A percentile compares a stretch with the other conserved stretches of the same genome.
phyloP scores from a whole-genome alignment of 176 grass and related monocot genomes.

The Zea mays region Zm-B73-REFERENCE-NAM-5.0 NC_050096.1:265080001-265080500 shows the following conservation, averaged over 20 bases:
- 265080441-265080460: neutral
- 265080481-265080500: too few relatives aligned
- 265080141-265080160: conserved; percentile 33
- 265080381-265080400: neutral
- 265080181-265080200: neutral
- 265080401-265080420: neutral
- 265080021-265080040: conserved; percentile 13
- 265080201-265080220: neutral
- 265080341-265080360: neutral
- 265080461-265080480: neutral
- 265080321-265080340: neutral
- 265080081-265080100: conserved; percentile 6
- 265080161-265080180: conserved; percentile 11
- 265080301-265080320: neutral
- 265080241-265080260: neutral
- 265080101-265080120: conserved; percentile 1
- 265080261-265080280: neutral
- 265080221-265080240: too few relatives aligned
- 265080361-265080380: neutral
- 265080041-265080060: conserved; percentile 2
- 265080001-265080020: neutral
- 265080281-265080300: neutral
- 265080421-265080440: neutral
- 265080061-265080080: neutral
- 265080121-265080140: neutral